Evolutionary conservation across 2,329 filamentous ascomycete genomes (phyloP).

Genomic region (Colletotrichum falcatum): DNA sequence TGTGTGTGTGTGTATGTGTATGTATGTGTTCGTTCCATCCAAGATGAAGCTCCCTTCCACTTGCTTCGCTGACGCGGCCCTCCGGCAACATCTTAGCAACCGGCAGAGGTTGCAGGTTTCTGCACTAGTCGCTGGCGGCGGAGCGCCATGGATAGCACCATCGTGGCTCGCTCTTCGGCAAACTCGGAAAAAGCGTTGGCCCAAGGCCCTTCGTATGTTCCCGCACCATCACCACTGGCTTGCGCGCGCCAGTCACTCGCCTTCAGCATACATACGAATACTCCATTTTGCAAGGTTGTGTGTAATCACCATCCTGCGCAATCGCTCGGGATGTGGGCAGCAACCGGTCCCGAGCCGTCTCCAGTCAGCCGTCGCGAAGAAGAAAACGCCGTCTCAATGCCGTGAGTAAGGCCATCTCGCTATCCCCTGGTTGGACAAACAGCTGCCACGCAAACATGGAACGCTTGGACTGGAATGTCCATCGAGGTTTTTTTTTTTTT

Average conservation of each 20-base stretch:
- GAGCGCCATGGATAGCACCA: constrained; percentile 35
- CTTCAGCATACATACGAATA: neutral
- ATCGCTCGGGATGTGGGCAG: constrained; percentile 31
- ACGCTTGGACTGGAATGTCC: constrained; percentile 12
- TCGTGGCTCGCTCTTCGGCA: constrained; percentile 34
- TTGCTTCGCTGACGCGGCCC: constrained; percentile 37
- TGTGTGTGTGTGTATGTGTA: neutral
- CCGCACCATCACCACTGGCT: neutral
- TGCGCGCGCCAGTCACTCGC: neutral
- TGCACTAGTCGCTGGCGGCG: constrained; percentile 27
- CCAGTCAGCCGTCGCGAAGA: neutral
- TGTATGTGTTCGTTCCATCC: neutral
- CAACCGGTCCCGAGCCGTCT: constrained; percentile 8
- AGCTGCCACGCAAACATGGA: constrained; percentile 6
- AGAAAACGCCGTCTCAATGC: constrained; percentile 26
- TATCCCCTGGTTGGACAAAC: constrained; percentile 17
- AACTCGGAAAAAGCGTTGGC: constrained; percentile 23
- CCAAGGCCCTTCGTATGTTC: constrained; percentile 7
- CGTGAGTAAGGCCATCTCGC: constrained; percentile 10
- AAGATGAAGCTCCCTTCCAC: constrained; percentile 5
- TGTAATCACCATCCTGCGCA: neutral
- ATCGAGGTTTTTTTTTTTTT: no score
- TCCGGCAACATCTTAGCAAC: constrained; percentile 14
- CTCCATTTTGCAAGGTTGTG: neutral
- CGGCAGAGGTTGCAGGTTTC: constrained; percentile 13